Base-by-base conservation (phyloP, 23 red algal species). In the Cyanidium caldarium region DNA sequence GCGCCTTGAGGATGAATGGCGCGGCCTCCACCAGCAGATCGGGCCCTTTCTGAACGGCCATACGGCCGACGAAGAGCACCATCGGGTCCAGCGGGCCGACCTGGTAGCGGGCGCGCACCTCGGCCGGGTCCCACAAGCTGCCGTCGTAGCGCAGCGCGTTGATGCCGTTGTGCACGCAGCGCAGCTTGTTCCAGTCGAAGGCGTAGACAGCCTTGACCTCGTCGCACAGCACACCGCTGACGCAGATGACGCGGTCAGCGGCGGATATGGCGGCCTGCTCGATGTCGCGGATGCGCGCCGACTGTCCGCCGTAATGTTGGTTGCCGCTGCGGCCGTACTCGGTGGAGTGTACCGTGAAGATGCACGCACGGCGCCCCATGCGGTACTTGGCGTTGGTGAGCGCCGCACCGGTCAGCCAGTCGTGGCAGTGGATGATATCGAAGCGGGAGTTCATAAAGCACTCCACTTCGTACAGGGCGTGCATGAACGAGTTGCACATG, bases 151-250 rank as follows among this genome's bases (percentile, higher is more conserved):
- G 80, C 44, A 85, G 68, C 34, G 80, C 84, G 40, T 94, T 86
- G 66, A 94, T 94, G 13, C 87, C 87, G 41, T 94, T 94, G 76
- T 94, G 84, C 1, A 94, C 87, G 70, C 87, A 86, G 70, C 87
- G 73, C 7, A 94, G 80, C 42, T 94, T 94, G 21, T 75, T 75
- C 87, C 87, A 94, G 70, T 94, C 81, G 66, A 94, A 85, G n/a
- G 37, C n/a, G 51, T 85, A 94, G 39, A 85, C 80, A 3, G 40
- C 76, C 44, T 94, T 94, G 80, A 94, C 77, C 61, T 94, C 87
- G 57, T 94, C 87, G 67, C 87, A 94, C 51, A 94, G 58, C 30
- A 94, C 87, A 2, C 87, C 87, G 29, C 73, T 80, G 17, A 94
- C 87, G 19, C 87, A 74, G 69, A 94, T 82, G 12, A 85, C 80